phyloP scores from a whole-genome alignment of 192 early-diverging fungal genomes.

The Coemansia sp. region DNA sequence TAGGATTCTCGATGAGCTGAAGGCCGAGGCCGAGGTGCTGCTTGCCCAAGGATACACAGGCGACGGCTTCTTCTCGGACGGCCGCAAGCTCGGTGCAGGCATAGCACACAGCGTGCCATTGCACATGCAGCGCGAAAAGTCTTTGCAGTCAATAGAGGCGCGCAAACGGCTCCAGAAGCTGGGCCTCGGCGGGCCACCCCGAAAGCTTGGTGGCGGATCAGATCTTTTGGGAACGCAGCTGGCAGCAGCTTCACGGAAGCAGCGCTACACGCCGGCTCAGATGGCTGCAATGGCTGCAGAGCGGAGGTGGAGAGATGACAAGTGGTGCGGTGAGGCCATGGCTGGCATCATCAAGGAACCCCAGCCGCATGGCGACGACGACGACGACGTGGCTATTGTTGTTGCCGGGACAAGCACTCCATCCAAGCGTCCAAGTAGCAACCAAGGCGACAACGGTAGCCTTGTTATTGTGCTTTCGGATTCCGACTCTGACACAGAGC shows the following conservation, averaged over 20 bases:
- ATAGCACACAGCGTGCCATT: slow-evolving; percentile 26
- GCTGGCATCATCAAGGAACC: slow-evolving; percentile 11
- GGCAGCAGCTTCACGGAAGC: background rate
- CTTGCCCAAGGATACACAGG: slow-evolving; percentile 42
- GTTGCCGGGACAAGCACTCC: background rate
- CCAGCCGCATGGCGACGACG: slow-evolving; percentile 14
- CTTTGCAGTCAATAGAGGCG: slow-evolving; percentile 17
- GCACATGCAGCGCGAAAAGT: slow-evolving; percentile 20
- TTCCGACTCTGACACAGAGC: slow-evolving; percentile 28
- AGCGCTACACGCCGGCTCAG: slow-evolving; percentile 28
- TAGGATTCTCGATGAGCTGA: slow-evolving; percentile 33
- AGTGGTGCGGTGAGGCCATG: slow-evolving; percentile 39
- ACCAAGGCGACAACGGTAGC: background rate
- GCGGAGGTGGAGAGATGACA: slow-evolving; percentile 37
- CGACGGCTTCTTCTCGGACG: slow-evolving; percentile 42
- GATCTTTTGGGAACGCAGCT: background rate
- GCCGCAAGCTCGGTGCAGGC: slow-evolving; percentile 23
- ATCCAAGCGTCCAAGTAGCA: background rate
- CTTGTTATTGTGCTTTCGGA: slow-evolving; percentile 20
- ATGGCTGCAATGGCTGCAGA: slow-evolving; percentile 47
- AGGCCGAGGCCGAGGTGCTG: slow-evolving; percentile 28
- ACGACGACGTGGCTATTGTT: background rate
- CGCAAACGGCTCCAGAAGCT: slow-evolving; percentile 6
- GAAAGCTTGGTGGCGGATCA: slow-evolving; percentile 11
- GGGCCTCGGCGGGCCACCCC: slow-evolving; percentile 22